phyloP scores from a whole-genome alignment of 805 yeast species.

The Nakazawaea ambrosiae region DNA sequence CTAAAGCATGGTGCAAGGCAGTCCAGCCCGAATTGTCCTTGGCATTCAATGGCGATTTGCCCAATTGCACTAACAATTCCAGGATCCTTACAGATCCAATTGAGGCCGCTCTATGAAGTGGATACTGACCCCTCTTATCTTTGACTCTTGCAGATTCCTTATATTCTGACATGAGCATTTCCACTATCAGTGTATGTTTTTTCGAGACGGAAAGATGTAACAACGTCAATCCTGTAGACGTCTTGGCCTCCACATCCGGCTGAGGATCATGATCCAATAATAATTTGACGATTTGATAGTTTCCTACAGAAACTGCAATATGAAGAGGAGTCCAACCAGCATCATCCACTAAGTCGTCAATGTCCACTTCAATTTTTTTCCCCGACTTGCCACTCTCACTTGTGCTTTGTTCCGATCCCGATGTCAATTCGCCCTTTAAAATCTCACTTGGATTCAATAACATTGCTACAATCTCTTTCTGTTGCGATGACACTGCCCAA shows the following conservation, averaged over 20 bases:
- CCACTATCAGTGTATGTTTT: constrained; percentile 46
- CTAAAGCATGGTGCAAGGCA: constrained; percentile 80
- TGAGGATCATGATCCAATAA: constrained; percentile 44
- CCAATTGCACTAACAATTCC: constrained; percentile 41
- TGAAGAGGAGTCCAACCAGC: constrained; percentile 90
- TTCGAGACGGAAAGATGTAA: constrained; percentile 75
- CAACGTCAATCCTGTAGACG: constrained; percentile 66
- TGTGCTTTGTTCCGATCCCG: constrained; percentile 2
- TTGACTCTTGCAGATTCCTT: constrained; percentile 58
- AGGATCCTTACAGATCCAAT: constrained; percentile 59
- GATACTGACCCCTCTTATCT: constrained; percentile 59
- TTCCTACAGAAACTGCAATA: constrained; percentile 73
- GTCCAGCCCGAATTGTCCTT: constrained; percentile 77
- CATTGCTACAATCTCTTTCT: constrained; percentile 42
- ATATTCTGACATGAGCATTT: constrained; percentile 41
- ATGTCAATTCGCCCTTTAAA: constrained; percentile 9
- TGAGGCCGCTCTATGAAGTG: constrained; percentile 81
- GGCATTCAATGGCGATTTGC: constrained; percentile 58
- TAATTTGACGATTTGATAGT: constrained; percentile 39
- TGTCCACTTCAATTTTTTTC: constrained; percentile 35
- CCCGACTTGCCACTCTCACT: constrained; percentile 2
- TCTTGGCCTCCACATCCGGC: constrained; percentile 56
- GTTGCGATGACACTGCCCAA: constrained; percentile 76
- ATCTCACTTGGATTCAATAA: constrained; percentile 31
- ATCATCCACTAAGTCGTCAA: constrained; percentile 64